Percentiles rank a stretch among this genome's conserved stretches.
Conservation (phyloP, 768 basidiomycete genomes). For the Suillus spraguei region DNA sequence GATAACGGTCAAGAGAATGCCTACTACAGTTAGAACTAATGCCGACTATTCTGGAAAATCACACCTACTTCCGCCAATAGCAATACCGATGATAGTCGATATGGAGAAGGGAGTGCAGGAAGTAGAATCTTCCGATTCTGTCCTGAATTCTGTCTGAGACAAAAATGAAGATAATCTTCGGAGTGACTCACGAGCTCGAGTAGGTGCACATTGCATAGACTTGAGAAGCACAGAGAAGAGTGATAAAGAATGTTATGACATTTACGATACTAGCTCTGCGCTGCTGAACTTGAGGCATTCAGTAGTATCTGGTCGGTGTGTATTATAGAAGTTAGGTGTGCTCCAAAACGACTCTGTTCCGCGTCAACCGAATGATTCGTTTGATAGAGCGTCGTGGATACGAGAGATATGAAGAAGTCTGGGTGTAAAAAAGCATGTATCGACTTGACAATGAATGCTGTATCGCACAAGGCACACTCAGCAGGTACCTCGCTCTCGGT, state of each 20-base stretch:
- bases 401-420: neutral
- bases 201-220: neutral
- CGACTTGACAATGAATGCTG: neutral
- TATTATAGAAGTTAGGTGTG: neutral
- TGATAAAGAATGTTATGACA: neutral
- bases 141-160: neutral
- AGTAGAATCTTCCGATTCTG: too few species aligned
- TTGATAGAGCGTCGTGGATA: neutral
- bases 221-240: constrained; percentile 5
- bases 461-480: neutral
- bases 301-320: neutral
- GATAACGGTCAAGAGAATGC: neutral
- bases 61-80: neutral
- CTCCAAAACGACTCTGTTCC: neutral
- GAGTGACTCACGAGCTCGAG: neutral
- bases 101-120: neutral
- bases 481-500: too few species aligned
- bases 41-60: neutral
- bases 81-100: neutral
- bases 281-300: neutral
- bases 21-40: neutral
- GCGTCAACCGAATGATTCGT: neutral
- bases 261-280: neutral
- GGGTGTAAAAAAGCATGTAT: neutral
- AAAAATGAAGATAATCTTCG: neutral